Percentiles rank a stretch among this genome's conserved stretches.
Evolutionary conservation across 2,329 filamentous ascomycete species (phyloP).

Genomic region (Aureobasidium melanogenum): DNA sequence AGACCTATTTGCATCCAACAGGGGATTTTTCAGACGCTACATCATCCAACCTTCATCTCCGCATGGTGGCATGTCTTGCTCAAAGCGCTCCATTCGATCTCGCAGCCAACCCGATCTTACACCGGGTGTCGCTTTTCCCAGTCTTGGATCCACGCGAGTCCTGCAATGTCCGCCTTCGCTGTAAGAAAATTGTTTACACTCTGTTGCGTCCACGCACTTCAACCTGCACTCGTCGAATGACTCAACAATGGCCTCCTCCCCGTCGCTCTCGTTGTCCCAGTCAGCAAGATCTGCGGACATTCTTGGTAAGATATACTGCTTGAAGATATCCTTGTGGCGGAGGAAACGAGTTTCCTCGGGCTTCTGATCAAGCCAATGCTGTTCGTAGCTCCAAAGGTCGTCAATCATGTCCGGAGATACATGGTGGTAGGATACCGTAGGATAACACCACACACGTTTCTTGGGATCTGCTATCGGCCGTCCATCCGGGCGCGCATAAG

Average conservation of each 20-base stretch:
- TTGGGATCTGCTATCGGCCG: conserved; percentile 14
- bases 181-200: conserved; percentile 20
- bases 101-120: not conserved
- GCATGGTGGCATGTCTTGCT: not conserved
- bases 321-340: conserved; percentile 24
- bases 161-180: not conserved
- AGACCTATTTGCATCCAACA: not conserved
- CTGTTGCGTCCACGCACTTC: conserved; percentile 16
- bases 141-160: not conserved
- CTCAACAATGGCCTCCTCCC: conserved; percentile 13
- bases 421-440: conserved; percentile 21
- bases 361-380: conserved; percentile 18
- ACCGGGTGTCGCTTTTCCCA: not conserved
- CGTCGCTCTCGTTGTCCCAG: conserved; percentile 22
- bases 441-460: conserved; percentile 21
- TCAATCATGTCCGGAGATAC: conserved; percentile 18
- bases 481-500: conserved; percentile 13
- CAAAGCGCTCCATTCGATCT: not conserved
- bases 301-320: conserved; percentile 19
- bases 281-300: conserved; percentile 15
- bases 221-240: conserved; percentile 19
- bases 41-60: not conserved
- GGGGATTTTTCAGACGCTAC: not conserved
- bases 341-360: conserved; percentile 15
- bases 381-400: conserved; percentile 22